Evolutionary conservation across 345 rosid species (phyloP).

Genomic region (Capsella bursapastoris): DNA sequence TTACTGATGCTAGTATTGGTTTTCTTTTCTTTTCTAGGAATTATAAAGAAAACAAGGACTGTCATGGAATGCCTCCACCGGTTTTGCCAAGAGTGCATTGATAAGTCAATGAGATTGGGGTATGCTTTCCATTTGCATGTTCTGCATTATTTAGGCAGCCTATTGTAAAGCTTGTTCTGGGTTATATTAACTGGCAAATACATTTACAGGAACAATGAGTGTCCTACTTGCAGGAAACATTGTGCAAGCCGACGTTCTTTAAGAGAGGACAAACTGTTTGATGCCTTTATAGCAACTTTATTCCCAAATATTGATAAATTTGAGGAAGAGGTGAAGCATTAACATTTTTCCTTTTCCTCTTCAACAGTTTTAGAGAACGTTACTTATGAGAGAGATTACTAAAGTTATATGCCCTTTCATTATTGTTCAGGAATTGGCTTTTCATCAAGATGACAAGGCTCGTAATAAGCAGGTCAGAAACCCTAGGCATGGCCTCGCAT

Average conservation of each 20-base stretch:
- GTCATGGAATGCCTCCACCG: conserved; percentile 97
- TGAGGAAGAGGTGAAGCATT: conserved; percentile 71
- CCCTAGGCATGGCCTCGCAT: conserved; percentile 10
- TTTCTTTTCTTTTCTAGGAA: conserved; percentile 54
- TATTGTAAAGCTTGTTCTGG: conserved; percentile 7
- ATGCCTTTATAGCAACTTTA: conserved; percentile 80
- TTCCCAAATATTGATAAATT: conserved; percentile 80
- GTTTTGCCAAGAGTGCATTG: conserved; percentile 94
- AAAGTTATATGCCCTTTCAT: conserved; percentile 28
- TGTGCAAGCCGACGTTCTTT: conserved; percentile 96
- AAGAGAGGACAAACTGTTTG: conserved; percentile 84
- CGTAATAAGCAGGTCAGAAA: conserved; percentile 83
- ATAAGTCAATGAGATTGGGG: conserved; percentile 98
- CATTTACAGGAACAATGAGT: conserved; percentile 86
- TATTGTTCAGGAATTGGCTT: conserved; percentile 71
- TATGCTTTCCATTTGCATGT: conserved; percentile 48
- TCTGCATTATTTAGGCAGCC: conserved; percentile 23
- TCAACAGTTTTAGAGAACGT: not conserved
- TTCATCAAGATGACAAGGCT: conserved; percentile 82
- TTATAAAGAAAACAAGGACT: conserved; percentile 92
- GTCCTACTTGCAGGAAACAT: conserved; percentile 99
- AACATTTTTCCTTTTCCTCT: conserved; percentile 19
- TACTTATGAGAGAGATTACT: conserved; percentile 26
- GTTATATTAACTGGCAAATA: not conserved
- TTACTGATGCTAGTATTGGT: not conserved